A percentile compares a stretch with the other conserved stretches of the same genome.
Conservation (phyloP, 176 grass and related monocot genomes). For the Elymus sibiricus region DNA sequence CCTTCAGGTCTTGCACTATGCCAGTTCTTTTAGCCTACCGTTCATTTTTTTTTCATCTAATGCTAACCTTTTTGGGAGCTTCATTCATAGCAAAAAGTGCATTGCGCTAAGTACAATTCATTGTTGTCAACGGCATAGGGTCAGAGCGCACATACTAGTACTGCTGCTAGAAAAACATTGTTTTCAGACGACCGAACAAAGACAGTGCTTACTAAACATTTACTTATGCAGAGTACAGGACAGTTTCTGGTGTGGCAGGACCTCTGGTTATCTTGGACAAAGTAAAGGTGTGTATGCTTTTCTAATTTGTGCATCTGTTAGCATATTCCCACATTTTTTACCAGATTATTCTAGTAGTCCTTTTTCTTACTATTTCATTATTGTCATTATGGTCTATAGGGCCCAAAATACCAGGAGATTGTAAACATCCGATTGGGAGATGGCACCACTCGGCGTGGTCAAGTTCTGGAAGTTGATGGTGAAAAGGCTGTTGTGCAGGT, state of each 20-base stretch:
- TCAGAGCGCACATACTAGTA: neutral
- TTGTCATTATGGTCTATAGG: conserved; percentile 45
- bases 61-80: neutral
- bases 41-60: neutral
- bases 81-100: neutral
- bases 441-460: conserved; percentile 94
- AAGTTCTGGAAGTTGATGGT: conserved; percentile 98
- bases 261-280: conserved; percentile 98
- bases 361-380: conserved; percentile 14
- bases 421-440: conserved; percentile 97
- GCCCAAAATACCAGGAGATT: conserved; percentile 98
- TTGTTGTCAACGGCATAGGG: neutral
- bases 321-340: conserved; percentile 14
- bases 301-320: conserved; percentile 14
- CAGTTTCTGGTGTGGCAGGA: conserved; percentile 94
- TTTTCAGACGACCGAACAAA: neutral
- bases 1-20: neutral
- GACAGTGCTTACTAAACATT: neutral
- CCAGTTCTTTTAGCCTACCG: neutral
- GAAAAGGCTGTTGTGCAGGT: conserved; percentile 99
- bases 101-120: neutral
- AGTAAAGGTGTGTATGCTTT: conserved; percentile 71
- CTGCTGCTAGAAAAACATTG: neutral
- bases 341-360: neutral
- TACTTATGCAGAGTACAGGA: conserved; percentile 85